Base-by-base conservation (phyloP, 2,329 filamentous ascomycete genomes). In the Escovopsis sp. region DNA sequence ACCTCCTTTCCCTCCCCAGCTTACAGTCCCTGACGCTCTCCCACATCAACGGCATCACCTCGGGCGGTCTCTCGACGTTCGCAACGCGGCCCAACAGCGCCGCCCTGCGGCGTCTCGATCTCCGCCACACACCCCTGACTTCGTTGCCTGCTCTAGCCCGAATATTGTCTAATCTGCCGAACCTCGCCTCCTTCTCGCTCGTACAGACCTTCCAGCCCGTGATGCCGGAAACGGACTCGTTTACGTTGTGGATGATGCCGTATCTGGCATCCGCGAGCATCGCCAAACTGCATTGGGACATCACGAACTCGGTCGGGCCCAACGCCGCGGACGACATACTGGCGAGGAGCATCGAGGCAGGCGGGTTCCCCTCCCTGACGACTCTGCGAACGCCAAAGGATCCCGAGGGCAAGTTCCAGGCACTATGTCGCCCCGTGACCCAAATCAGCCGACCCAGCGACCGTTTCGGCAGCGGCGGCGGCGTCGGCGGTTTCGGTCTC, bases 361-460 rank as follows among this genome's bases (percentile, higher is more conserved):
- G 63, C 5, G 76, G 75, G 0, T 84, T 88, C 51, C 82, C 83
- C 0, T 56, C 61, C 0, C 66, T 88, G 9, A 64, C 62, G 9
- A 62, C 55, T 2, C 60, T 87, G 14, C 74, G 82, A 41, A 67
- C 75, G 0, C 83, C 81, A 1, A 75, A 75, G 43, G 83, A 88
- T 48, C 72, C 79, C 1, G 72, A 83, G 5, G 83, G 81, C 24
- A 50, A 73, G 7, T 75, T 87, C 47, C 83, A 88, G 58, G 61
- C 66, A 1, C 67, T 86, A 1, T 88, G 83, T 57, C 71, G 69
- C 35, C 81, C 81, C 1, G 62, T 69, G 4, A 71, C 72, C 27
- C 66, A 67, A 27, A 63, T 74, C 15, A 68, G 76, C 34, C 60
- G 71, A 16, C 64, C 70, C 1, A 59, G 58, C 9, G 71, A 76